phyloP scores from a whole-genome alignment of 768 basidiomycete species.

The Flagelloscypha sp. region DNA sequence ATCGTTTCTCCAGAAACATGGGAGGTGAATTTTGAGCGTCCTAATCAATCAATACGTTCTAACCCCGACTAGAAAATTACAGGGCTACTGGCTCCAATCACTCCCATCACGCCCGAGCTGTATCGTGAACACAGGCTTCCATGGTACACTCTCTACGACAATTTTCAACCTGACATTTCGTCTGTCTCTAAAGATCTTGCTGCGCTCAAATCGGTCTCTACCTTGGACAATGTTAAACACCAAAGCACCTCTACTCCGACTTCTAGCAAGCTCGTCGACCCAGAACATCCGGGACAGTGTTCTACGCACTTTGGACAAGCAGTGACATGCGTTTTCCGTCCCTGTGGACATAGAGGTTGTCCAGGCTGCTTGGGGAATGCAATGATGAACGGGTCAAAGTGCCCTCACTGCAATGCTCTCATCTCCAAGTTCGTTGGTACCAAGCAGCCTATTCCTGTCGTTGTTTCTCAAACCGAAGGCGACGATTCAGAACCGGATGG shows the following conservation, averaged over 20 bases:
- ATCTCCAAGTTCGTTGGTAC: constrained; percentile 12
- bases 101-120: constrained; percentile 9
- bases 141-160: constrained; percentile 11
- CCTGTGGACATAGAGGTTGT: constrained; percentile 12
- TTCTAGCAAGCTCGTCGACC: constrained; percentile 6
- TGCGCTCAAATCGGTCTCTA: constrained; percentile 5
- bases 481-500: too few relatives aligned
- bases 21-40: constrained; percentile 10
- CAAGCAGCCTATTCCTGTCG: constrained; percentile 8
- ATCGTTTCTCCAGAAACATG: constrained; percentile 12
- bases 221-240: too few relatives aligned
- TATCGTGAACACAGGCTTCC: constrained; percentile 9
- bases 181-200: constrained; percentile 2
- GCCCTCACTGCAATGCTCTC: constrained; percentile 4
- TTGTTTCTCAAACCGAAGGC: too few relatives aligned
- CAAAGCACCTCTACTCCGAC: too few relatives aligned
- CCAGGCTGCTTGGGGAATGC: constrained; percentile 8
- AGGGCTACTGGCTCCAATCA: constrained; percentile 10
- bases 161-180: constrained; percentile 5
- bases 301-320: constrained; percentile 2
- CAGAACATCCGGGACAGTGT: constrained; percentile 8
- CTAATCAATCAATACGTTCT: not conserved
- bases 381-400: constrained; percentile 8
- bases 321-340: constrained; percentile 8
- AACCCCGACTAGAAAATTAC: constrained; percentile 7